These are phyloP conservation scores for Magnaporthiopsis incrustans DNA, from an alignment of 2,329 filamentous ascomycete genomes.

Conservation along the genomic window DNA sequence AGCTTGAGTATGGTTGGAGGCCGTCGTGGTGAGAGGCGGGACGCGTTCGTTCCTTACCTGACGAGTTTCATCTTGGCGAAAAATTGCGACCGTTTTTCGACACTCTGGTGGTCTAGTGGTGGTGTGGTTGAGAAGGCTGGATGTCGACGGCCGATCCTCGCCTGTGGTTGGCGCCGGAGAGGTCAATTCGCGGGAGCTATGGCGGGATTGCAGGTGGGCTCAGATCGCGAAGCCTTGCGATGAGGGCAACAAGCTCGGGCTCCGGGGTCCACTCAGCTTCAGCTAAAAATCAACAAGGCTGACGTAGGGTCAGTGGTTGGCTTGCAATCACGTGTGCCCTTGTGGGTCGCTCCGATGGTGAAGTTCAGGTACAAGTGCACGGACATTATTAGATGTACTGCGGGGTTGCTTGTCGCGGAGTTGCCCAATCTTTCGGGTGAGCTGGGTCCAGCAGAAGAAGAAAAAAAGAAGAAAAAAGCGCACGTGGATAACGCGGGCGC, in stretches of 20 bases:
- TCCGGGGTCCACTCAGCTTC: not conserved
- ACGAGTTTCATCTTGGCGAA: slow-evolving; percentile 82
- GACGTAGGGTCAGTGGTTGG: not conserved
- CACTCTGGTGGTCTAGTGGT: not conserved
- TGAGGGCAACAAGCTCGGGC: not conserved
- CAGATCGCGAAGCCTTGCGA: not conserved
- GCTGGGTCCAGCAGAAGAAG: not conserved
- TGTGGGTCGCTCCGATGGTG: not conserved
- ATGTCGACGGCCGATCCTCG: not conserved
- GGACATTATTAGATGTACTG: not conserved
- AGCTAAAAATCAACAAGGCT: not conserved
- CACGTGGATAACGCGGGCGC: not conserved
- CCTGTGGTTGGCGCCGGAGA: not conserved
- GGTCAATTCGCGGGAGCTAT: not conserved
- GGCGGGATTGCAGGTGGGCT: not conserved
- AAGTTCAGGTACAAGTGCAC: not conserved
- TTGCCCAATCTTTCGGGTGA: not conserved
- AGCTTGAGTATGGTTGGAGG: not conserved
- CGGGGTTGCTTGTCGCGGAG: not conserved
- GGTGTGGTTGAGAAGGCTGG: not conserved
- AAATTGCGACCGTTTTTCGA: not conserved
- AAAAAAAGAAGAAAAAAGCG: not conserved
- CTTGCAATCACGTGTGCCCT: not conserved
- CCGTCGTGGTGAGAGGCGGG: not conserved
- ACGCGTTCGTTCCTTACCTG: slow-evolving; percentile 53